Percentiles rank a stretch among this genome's conserved stretches.
phyloP scores from a whole-genome alignment of 345 rosid genomes.

The Gossypium anomalum region DNA sequence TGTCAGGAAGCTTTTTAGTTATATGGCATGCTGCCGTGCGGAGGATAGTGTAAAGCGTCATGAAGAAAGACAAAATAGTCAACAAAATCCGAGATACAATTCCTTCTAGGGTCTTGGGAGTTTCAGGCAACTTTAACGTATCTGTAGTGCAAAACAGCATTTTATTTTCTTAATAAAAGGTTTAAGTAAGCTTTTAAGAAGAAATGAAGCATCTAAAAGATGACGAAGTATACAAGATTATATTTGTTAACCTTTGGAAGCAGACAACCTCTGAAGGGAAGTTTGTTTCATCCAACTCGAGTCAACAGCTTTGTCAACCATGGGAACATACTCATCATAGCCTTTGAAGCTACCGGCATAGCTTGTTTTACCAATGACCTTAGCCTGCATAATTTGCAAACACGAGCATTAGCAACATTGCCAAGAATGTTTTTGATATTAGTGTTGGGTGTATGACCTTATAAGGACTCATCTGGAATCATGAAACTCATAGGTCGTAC shows the following conservation, averaged over 20 bases:
- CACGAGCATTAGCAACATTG: slow-evolving; percentile 1
- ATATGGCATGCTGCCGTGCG: slow-evolving; percentile 39
- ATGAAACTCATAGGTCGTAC: not conserved
- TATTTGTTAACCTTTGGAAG: slow-evolving; percentile 53
- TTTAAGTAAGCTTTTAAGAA: not conserved
- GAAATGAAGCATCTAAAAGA: not conserved
- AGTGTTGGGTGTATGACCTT: not conserved
- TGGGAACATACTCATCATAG: slow-evolving; percentile 95
- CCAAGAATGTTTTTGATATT: not conserved
- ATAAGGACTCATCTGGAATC: not conserved
- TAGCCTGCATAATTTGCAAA: slow-evolving; percentile 46
- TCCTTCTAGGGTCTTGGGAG: slow-evolving; percentile 54
- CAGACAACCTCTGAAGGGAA: slow-evolving; percentile 35
- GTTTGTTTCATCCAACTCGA: slow-evolving; percentile 77
- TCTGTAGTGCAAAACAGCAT: slow-evolving; percentile 39
- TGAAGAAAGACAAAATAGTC: slow-evolving; percentile 49
- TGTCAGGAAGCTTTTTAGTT: slow-evolving; percentile 43
- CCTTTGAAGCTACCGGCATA: slow-evolving; percentile 68
- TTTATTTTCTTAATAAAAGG: slow-evolving; percentile 15
- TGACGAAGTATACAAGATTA: not conserved
- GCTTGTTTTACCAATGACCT: slow-evolving; percentile 57
- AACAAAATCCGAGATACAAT: slow-evolving; percentile 39
- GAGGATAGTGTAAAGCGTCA: slow-evolving; percentile 53
- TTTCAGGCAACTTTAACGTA: slow-evolving; percentile 26
- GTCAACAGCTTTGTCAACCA: slow-evolving; percentile 97